Percentiles rank a stretch among this genome's conserved stretches.
phyloP scores from a whole-genome alignment of 768 basidiomycete species.

The Pleurotus cornucopiae region DNA sequence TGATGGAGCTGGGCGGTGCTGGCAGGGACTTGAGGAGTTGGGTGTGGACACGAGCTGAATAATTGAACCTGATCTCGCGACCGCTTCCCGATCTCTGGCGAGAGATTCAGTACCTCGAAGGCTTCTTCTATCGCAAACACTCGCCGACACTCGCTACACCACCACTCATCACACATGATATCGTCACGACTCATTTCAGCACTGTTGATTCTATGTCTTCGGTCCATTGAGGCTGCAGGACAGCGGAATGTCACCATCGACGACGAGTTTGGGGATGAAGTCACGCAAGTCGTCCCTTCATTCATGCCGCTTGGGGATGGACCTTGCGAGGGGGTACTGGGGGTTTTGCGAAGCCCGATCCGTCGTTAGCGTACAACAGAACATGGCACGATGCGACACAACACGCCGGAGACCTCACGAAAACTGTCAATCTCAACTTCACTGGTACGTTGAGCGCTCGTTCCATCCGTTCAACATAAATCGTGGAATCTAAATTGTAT shows the following conservation, averaged over 20 bases:
- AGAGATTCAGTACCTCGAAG: no score
- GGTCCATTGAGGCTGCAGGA: neutral
- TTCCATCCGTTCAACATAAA: neutral
- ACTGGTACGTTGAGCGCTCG: neutral
- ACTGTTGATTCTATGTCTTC: no score
- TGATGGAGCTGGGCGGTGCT: no score
- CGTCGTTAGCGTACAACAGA: neutral
- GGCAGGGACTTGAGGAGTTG: no score
- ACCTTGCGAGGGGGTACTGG: no score
- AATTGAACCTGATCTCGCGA: no score
- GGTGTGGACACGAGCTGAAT: no score
- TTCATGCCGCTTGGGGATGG: neutral
- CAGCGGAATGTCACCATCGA: neutral
- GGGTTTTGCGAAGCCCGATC: neutral
- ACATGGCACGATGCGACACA: constrained; percentile 1
- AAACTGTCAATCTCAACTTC: neutral
- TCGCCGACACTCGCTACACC: no score
- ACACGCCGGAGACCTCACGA: neutral
- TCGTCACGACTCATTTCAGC: no score
- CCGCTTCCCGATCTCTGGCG: no score
- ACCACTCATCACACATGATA: no score
- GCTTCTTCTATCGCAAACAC: no score
- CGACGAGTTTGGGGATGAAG: neutral
- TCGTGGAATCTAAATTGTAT: neutral
- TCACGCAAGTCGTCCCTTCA: neutral